Base-by-base conservation (phyloP, 1,284 basidiomycete genomes). In the Trichosporon sp. region DNA sequence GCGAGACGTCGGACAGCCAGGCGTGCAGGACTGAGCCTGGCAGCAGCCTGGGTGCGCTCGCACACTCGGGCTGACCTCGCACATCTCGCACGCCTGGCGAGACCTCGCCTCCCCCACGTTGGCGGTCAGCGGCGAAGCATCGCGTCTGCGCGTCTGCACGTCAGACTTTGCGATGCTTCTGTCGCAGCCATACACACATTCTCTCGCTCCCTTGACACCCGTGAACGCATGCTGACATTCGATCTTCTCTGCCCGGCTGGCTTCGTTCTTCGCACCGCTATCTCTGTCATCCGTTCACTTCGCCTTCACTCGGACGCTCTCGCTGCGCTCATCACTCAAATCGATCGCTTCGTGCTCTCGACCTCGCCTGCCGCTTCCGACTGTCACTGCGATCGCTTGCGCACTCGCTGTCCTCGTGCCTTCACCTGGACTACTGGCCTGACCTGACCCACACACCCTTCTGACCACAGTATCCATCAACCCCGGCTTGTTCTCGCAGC, bases 401-500 rank as follows among this genome's bases (percentile, higher is more conserved):
- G 32, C 32, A 32, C 32, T 11, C 37, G 21, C 56, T n/a, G 10
- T 31, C 40, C 29, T 33, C 19, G 8, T 46, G 25, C 54, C 34
- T 16, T 21, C 23, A 7, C 21, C 58, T 23, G 46, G 10, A 16
- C 32, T 16, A 29, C 36, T 19, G 16, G 11, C 21, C 14, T 7
- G 25, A 8, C 29, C 40, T 21, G 16, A 25, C 8, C n/a, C 37
- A 1, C 32, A 11, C 9, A 16, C 46, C 37, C 1, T 27, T 56
- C 33, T 58, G n/a, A 49, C 21, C 6, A 14, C 46, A 61, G 56
- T 61, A 49, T 61, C 60, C 31, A 58, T 69, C 61, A 69, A 69
- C 61, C 65, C 67, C 19, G 67, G 66, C n/a, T 54, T 69, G 16
- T 69, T 69, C 56, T 61, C 65, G 14, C 49, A 54, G 49, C 27